phyloP scores from a whole-genome alignment of 805 yeast genomes.

The Candida germanica region DNA sequence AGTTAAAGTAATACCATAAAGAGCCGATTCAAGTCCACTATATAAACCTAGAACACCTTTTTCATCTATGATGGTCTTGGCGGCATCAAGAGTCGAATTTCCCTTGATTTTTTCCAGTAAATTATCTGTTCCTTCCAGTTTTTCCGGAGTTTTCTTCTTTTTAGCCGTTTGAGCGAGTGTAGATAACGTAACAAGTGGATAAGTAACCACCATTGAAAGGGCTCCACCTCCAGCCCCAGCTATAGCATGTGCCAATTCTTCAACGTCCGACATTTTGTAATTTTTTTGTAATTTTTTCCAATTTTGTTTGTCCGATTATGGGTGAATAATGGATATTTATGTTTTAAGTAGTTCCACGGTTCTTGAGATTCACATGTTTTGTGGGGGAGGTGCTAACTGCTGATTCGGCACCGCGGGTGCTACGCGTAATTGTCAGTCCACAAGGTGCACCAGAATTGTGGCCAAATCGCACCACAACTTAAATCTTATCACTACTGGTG shows the following conservation, averaged over 20 bases:
- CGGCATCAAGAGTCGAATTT: slow-evolving; percentile 23
- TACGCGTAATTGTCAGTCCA: too few relatives aligned
- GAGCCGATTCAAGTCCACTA: slow-evolving; percentile 83
- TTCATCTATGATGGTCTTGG: slow-evolving; percentile 43
- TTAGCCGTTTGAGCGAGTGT: slow-evolving; percentile 80
- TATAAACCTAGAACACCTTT: slow-evolving; percentile 72
- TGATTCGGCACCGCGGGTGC: too few relatives aligned
- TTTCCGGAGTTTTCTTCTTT: slow-evolving; percentile 11
- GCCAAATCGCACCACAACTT: too few relatives aligned
- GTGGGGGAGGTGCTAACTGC: slow-evolving; percentile 7
- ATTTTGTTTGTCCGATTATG: background rate
- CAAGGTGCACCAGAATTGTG: too few relatives aligned
- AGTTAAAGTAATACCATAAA: slow-evolving; percentile 80
- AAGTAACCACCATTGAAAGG: slow-evolving; percentile 79
- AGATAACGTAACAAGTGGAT: slow-evolving; percentile 83
- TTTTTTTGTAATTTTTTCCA: too few relatives aligned
- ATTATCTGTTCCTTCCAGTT: background rate
- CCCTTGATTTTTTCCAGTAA: background rate
- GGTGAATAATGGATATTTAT: background rate
- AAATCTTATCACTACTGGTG: too few relatives aligned
- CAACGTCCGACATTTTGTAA: slow-evolving; percentile 5
- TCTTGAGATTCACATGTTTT: slow-evolving; percentile 5
- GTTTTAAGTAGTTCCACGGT: slow-evolving; percentile 5
- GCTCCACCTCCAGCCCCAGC: slow-evolving; percentile 96
- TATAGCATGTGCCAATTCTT: slow-evolving; percentile 76